Conservation (phyloP, 768 basidiomycete genomes). For the Boletus reticuloceps region DNA sequence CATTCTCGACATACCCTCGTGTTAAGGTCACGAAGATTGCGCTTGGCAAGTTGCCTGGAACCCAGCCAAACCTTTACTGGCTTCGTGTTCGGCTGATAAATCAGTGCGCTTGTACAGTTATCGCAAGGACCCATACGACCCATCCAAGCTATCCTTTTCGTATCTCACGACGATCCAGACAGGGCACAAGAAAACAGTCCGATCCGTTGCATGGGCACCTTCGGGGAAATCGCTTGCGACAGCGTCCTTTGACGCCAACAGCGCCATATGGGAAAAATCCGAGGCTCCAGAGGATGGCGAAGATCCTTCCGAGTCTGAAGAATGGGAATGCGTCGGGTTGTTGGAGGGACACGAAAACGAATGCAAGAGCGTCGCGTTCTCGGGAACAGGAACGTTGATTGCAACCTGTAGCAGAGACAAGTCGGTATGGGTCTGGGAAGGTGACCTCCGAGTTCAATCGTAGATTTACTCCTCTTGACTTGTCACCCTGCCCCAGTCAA, state of each 20-base stretch:
- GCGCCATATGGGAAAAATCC: conserved; percentile 87
- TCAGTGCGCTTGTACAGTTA: conserved; percentile 85
- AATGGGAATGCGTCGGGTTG: conserved; percentile 87
- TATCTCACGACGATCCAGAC: conserved; percentile 70
- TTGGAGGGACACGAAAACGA: conserved; percentile 95
- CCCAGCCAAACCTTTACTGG: conserved; percentile 72
- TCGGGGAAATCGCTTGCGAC: conserved; percentile 67
- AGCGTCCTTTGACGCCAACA: conserved; percentile 90
- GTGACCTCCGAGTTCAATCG: conserved; percentile 37
- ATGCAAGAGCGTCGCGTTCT: conserved; percentile 90
- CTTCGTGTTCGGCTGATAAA: conserved; percentile 95
- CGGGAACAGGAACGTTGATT: conserved; percentile 68
- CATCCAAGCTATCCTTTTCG: conserved; percentile 36
- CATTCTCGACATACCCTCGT: neutral
- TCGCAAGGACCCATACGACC: conserved; percentile 24
- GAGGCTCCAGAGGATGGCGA: conserved; percentile 37
- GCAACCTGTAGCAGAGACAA: conserved; percentile 96
- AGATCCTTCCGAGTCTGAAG: conserved; percentile 37
- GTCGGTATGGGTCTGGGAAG: conserved; percentile 99
- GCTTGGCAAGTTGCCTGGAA: conserved; percentile 93
- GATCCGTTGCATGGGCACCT: conserved; percentile 71
- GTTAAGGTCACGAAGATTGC: conserved; percentile 72
- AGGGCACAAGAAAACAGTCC: conserved; percentile 85
- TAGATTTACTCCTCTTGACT: neutral
- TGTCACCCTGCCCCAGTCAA: conserved; percentile 50